Conservation (phyloP, 495 filamentous ascomycete genomes). For the Pyrenopolyporus hunteri region DNA sequence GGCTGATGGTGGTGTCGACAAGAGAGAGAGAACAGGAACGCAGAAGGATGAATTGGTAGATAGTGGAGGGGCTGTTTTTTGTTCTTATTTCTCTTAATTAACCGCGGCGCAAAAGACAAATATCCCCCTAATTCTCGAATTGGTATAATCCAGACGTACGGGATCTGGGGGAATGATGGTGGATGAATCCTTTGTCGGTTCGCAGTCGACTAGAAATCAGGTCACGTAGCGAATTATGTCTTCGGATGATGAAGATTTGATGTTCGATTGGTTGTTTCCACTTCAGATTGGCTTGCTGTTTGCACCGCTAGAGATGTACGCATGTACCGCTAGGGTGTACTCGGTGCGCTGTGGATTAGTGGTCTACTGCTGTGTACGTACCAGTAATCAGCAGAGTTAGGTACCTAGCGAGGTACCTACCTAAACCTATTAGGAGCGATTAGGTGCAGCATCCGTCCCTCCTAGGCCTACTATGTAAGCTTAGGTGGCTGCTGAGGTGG, state of each 20-base stretch:
- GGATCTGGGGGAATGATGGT: neutral
- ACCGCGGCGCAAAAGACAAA: neutral
- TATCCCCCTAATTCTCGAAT: neutral
- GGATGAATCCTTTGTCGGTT: constrained; percentile 14
- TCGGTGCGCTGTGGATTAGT: too few relatives aligned
- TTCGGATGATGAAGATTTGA: neutral
- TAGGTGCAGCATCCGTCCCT: neutral
- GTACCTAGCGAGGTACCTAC: too few relatives aligned
- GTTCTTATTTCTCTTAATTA: neutral
- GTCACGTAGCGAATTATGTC: neutral
- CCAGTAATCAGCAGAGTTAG: too few relatives aligned
- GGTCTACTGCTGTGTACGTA: too few relatives aligned
- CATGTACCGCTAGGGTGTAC: neutral
- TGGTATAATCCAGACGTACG: neutral
- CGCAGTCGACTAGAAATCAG: neutral
- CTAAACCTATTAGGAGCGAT: neutral
- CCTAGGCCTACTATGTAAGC: neutral
- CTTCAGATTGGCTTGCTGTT: too few relatives aligned
- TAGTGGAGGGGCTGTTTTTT: neutral
- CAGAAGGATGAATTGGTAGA: neutral
- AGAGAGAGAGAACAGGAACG: neutral
- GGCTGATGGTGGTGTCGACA: constrained; percentile 9
- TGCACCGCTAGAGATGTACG: too few relatives aligned
- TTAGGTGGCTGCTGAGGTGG: constrained; percentile 16
- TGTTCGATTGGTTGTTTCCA: neutral